Base-by-base conservation (phyloP, 2,329 filamentous ascomycete genomes). In the Cordyceps farinosa region DNA sequence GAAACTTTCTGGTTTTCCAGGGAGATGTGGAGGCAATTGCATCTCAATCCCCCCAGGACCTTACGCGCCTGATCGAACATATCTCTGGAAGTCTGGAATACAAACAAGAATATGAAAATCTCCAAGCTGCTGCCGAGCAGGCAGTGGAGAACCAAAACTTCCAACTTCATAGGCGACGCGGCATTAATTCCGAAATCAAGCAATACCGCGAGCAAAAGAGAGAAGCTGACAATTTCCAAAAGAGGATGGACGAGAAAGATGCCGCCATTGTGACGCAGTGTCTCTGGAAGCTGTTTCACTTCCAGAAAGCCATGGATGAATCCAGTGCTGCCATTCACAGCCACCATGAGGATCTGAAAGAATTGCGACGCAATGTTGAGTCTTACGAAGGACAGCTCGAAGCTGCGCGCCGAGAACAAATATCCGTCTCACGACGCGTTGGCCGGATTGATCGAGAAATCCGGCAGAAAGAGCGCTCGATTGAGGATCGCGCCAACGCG, bases 1-100 rank as follows among this genome's bases (percentile, higher is more conserved):
- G 95, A 68, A 99, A 99, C 74, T 99, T 99, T 74, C 84, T 99
- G 5, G 95, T 99, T 42, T 99, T 99, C 75, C 95, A 99, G 76
- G 96, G 95, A 68, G 95, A 99, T 73, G 94, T 99, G 22, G 95
- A 99, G 76, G 91, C 92, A 30, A 97, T 99, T 71, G 96, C 95
- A 2, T 92, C 92, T 8, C 95, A 98, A 74, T 96, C 92, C 1
- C 92, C 95, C 0, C 93, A 92, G 69, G 95, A 98, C 71, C 84
- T 99, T 45, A 99, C 95, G 0, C 86, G 91, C 57, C 80, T 99
- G 57, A 96, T 99, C 63, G 95, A 99, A 78, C 95, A 98, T 76
- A 98, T 99, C 66, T 98, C 94, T 1, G 95, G 95, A 52, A 97
- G 93, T 75, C 78, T 98, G 58, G 95, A 99, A 70, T 91, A 93